A percentile compares a stretch with the other conserved stretches of the same genome.
phyloP scores from a whole-genome alignment of 2,329 filamentous ascomycete species.

The Hypoxylon sp. region DNA sequence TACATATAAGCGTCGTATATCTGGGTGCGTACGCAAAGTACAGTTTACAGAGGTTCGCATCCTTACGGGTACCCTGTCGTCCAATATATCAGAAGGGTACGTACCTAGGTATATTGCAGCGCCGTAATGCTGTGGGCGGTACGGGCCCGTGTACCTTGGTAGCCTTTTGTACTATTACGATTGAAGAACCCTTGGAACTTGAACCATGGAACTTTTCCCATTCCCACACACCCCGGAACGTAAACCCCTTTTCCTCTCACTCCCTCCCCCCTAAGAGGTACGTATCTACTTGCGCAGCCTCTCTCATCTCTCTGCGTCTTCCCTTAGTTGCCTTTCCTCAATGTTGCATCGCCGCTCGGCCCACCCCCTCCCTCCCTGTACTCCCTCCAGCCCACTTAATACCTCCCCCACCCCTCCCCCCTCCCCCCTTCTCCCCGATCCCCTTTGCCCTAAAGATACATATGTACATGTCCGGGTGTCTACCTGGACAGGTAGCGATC shows the following conservation, averaged over 20 bases:
- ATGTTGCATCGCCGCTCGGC: neutral
- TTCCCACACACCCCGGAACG: neutral
- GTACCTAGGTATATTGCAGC: neutral
- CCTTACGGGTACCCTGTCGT: too few species aligned
- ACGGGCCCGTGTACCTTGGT: too few species aligned
- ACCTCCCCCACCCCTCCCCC: neutral
- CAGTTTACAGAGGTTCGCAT: too few species aligned
- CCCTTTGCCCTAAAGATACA: constrained; percentile 19
- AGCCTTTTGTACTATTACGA: too few species aligned
- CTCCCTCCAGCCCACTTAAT: neutral
- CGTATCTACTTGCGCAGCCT: constrained; percentile 7
- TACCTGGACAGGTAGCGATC: too few species aligned
- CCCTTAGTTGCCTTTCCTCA: too few species aligned
- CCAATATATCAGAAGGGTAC: too few species aligned
- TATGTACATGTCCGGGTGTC: too few species aligned
- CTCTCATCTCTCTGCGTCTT: neutral
- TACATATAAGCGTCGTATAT: neutral
- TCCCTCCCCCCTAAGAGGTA: too few species aligned
- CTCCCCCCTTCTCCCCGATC: neutral
- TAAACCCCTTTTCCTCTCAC: constrained; percentile 3
- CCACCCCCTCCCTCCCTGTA: neutral
- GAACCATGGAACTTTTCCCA: neutral
- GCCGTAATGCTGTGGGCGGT: neutral
- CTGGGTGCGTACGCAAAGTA: neutral
- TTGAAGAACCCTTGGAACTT: neutral